Percentiles rank a stretch among this genome's conserved stretches.
phyloP scores from a whole-genome alignment of 2,329 filamentous ascomycete species.

The Epichloe gansuensis region DNA sequence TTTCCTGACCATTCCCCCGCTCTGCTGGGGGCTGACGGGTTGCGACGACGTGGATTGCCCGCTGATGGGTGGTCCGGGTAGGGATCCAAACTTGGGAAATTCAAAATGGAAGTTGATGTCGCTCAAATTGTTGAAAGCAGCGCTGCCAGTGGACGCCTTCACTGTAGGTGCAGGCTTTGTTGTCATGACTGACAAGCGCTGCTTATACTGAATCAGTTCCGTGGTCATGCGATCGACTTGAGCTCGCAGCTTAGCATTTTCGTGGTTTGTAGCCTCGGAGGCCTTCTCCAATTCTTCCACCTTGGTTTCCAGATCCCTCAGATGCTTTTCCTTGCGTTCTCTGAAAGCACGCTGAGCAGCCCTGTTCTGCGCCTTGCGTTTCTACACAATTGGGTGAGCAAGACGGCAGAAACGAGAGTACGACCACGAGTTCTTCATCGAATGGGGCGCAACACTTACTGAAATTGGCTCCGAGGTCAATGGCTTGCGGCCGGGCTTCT shows the following conservation, averaged over 20 bases:
- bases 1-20: conserved; percentile 10
- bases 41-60: conserved; percentile 20
- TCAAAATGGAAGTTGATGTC: conserved; percentile 89
- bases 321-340: conserved; percentile 85
- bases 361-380: conserved; percentile 90
- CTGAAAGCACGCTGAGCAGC: conserved; percentile 88
- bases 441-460: conserved; percentile 44
- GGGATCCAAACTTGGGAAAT: conserved; percentile 82
- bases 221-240: conserved; percentile 78
- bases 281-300: conserved; percentile 68
- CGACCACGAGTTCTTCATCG: neutral
- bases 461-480: conserved; percentile 91
- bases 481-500: conserved; percentile 95
- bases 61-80: conserved; percentile 36
- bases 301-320: conserved; percentile 74
- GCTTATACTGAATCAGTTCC: conserved; percentile 84
- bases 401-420: neutral
- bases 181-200: conserved; percentile 56
- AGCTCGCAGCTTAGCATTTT: conserved; percentile 73
- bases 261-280: conserved; percentile 70
- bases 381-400: conserved; percentile 37
- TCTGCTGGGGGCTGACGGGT: conserved; percentile 20
- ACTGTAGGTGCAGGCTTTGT: conserved; percentile 28
- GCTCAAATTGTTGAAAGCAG: conserved; percentile 46
- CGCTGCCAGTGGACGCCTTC: conserved; percentile 27